Conservation (phyloP, 345 rosid genomes). For the Citrus sp. region DNA sequence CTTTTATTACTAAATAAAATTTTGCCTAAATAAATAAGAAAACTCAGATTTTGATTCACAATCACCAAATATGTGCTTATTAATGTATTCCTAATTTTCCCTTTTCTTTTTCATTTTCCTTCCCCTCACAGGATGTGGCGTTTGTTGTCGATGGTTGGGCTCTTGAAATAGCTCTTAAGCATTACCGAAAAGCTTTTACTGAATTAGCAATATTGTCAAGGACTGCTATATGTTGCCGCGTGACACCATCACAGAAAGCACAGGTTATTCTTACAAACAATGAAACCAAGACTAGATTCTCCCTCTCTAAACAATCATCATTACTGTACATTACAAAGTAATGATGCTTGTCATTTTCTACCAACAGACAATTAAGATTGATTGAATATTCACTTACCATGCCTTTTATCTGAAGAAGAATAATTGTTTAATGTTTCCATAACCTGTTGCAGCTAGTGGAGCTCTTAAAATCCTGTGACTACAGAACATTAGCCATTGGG, state of each 20-base stretch:
- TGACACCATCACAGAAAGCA: conserved; percentile 97
- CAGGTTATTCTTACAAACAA: conserved; percentile 54
- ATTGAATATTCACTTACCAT: neutral
- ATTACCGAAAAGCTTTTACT: conserved; percentile 76
- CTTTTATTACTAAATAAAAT: neutral
- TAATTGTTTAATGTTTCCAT: neutral
- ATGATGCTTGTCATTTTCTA: neutral
- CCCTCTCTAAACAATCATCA: neutral
- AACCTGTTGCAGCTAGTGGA: conserved; percentile 71
- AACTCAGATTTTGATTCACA: neutral
- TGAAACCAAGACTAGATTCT: neutral
- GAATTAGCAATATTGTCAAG: conserved; percentile 91
- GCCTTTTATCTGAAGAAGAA: neutral
- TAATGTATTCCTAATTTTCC: neutral
- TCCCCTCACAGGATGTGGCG: conserved; percentile 70
- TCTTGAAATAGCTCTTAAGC: conserved; percentile 86
- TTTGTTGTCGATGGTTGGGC: conserved; percentile 99
- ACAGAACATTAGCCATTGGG: conserved; percentile 94
- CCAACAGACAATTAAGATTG: neutral
- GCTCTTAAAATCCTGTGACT: conserved; percentile 87
- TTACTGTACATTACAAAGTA: neutral
- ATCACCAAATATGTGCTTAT: neutral
- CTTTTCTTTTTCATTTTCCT: neutral
- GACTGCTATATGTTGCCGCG: conserved; percentile 98
- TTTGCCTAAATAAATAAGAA: neutral